Base-by-base conservation (phyloP, 2,329 filamentous ascomycete species). In the Talaromyces sp. region DNA sequence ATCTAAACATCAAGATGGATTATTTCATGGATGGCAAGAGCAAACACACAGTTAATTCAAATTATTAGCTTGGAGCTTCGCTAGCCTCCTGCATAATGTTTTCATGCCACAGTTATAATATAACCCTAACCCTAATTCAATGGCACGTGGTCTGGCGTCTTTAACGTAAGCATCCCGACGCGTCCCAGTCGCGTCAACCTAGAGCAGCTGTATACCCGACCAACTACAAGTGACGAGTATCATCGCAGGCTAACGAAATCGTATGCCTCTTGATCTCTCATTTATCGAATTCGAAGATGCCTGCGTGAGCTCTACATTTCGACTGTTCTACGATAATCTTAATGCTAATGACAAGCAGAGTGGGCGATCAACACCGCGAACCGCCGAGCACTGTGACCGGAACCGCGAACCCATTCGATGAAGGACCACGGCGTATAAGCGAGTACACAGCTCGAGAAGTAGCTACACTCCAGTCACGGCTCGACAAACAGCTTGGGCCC, bases 401-500 rank as follows among this genome's bases (percentile, higher is more conserved):
- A 40, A 77, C 79, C 64, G 77, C 79, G 68, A 98, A 97, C 74
- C 93, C 93, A 7, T 99, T 95, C 77, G 89, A 92, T 76, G 90
- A 94, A 70, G 77, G 81, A 1, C 85, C 84, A 74, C 86, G 85
- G 59, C 87, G 86, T 49, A 85, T 97, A 34, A 89, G 86, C 61
- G 87, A 91, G 74, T 99, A 92, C 81, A 96, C 93, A 0, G 92
- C 93, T n/a, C 84, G 88, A 70, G 90, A 99, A 76, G 94, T 97
- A 66, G 93, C 93, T 25, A 94, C 92, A 0, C 83, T 99, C 15
- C 91, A 97, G 74, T 87, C 88, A 69, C 89, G 92, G 36, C 86
- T 99, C 34, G 91, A 98, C 75, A 96, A 93, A 75, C 93, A 97
- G 75, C 87, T 99, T 11, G 95, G 95, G 0, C 95, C 95, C 0